These are phyloP conservation scores for Chytridium lagenaria DNA, from an alignment of 371 early-diverging fungal species.

Conservation along the genomic window DNA sequence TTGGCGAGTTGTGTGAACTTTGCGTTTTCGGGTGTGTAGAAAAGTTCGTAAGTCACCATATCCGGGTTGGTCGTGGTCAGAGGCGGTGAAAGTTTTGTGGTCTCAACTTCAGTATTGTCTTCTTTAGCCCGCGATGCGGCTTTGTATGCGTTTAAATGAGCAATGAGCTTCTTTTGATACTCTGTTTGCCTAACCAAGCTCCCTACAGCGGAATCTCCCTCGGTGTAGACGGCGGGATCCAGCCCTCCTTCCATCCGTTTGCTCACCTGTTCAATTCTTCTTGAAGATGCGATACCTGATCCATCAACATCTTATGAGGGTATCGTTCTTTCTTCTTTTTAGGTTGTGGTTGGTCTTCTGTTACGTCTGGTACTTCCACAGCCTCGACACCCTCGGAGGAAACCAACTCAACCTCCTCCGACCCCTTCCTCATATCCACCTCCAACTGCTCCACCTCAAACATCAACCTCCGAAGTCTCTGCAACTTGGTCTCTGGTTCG, in stretches of 20 bases:
- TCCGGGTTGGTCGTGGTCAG: conserved; percentile 13
- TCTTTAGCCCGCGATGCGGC: neutral
- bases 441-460: conserved; percentile 82
- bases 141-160: conserved; percentile 67
- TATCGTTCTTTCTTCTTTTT: neutral
- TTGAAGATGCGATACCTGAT: conserved; percentile 71
- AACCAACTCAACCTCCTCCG: conserved; percentile 61
- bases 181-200: conserved; percentile 56
- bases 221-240: conserved; percentile 3
- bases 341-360: neutral
- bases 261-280: conserved; percentile 66
- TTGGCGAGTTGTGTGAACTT: conserved; percentile 66
- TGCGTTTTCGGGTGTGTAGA: conserved; percentile 73
- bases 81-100: neutral
- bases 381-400: conserved; percentile 32
- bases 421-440: neutral
- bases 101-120: neutral
- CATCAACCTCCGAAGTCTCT: conserved; percentile 78
- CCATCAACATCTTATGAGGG: conserved; percentile 47
- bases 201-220: conserved; percentile 38
- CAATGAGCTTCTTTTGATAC: conserved; percentile 66
- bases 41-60: conserved; percentile 78
- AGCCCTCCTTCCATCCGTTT: conserved; percentile 1
- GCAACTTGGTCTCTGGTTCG: conserved; percentile 71
- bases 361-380: conserved; percentile 8